phyloP scores from a whole-genome alignment of 257 asterid species.

The Capsicum rhomboideum region DNA sequence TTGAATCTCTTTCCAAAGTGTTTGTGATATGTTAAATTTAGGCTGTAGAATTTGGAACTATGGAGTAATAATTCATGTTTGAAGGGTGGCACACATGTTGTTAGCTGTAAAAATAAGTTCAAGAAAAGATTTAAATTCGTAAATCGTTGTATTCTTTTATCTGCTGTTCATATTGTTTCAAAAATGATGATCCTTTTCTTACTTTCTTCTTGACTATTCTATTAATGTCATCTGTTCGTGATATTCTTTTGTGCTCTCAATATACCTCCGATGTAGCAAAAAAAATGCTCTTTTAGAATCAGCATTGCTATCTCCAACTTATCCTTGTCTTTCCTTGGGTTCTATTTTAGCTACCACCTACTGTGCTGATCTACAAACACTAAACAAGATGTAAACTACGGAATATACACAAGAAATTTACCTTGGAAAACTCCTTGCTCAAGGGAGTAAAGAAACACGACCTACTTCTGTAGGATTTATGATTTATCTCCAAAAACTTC shows the following conservation, averaged over 20 bases:
- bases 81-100: background rate
- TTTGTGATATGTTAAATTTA: background rate
- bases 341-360: background rate
- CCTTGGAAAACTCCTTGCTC: background rate
- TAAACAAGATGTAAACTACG: background rate
- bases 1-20: background rate
- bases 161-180: background rate
- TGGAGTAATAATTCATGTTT: background rate
- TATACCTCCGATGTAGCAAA: background rate
- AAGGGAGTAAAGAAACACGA: background rate
- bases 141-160: background rate
- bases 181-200: background rate
- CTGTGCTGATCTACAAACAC: background rate
- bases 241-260: background rate
- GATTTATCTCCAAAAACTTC: too few species aligned
- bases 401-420: background rate
- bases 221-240: background rate
- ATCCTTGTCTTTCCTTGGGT: background rate
- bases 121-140: background rate
- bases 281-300: background rate
- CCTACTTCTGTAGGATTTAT: too few species aligned
- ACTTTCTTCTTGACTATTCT: background rate
- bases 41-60: background rate
- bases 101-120: background rate
- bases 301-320: background rate